Evolutionary conservation across 2,329 filamentous ascomycete species (phyloP).

Genomic region (Harringtonia lauricola): DNA sequence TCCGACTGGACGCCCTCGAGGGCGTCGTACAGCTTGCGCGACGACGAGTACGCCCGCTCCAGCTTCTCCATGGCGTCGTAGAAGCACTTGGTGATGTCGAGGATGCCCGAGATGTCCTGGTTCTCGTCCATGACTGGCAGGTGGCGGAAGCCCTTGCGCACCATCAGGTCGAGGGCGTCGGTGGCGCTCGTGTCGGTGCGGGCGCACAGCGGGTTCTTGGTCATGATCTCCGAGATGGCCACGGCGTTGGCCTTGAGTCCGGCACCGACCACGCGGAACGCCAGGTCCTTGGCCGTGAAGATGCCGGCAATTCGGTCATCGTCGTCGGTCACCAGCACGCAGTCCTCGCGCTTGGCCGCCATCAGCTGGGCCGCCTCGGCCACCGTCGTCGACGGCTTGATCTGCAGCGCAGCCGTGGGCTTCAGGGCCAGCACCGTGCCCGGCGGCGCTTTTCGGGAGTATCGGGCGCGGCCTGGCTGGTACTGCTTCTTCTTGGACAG

Average conservation of each 20-base stretch:
- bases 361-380: slow-evolving; percentile 96
- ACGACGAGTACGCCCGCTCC: slow-evolving; percentile 93
- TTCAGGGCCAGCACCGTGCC: slow-evolving; percentile 93
- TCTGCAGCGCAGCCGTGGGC: slow-evolving; percentile 91
- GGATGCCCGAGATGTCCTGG: slow-evolving; percentile 93
- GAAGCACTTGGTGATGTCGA: slow-evolving; percentile 99
- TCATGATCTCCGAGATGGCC: slow-evolving; percentile 98
- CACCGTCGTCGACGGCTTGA: slow-evolving; percentile 89
- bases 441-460: slow-evolving; percentile 85
- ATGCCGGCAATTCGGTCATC: slow-evolving; percentile 97
- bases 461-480: slow-evolving; percentile 63
- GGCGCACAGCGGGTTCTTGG: slow-evolving; percentile 95
- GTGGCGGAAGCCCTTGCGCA: slow-evolving; percentile 94
- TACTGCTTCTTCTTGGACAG: slow-evolving; percentile 94
- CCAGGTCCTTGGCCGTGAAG: slow-evolving; percentile 97
- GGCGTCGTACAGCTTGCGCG: slow-evolving; percentile 95
- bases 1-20: slow-evolving; percentile 97
- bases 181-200: slow-evolving; percentile 97
- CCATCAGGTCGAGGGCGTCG: slow-evolving; percentile 95
- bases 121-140: slow-evolving; percentile 99
- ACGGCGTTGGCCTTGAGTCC: slow-evolving; percentile 82
- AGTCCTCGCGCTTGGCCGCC: slow-evolving; percentile 97
- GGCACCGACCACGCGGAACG: slow-evolving; percentile 87
- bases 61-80: slow-evolving; percentile 99
- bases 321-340: slow-evolving; percentile 93